These are phyloP conservation scores for Gliomastix tumulicola DNA, from an alignment of 2,329 filamentous ascomycete genomes.

Conservation along the genomic window DNA sequence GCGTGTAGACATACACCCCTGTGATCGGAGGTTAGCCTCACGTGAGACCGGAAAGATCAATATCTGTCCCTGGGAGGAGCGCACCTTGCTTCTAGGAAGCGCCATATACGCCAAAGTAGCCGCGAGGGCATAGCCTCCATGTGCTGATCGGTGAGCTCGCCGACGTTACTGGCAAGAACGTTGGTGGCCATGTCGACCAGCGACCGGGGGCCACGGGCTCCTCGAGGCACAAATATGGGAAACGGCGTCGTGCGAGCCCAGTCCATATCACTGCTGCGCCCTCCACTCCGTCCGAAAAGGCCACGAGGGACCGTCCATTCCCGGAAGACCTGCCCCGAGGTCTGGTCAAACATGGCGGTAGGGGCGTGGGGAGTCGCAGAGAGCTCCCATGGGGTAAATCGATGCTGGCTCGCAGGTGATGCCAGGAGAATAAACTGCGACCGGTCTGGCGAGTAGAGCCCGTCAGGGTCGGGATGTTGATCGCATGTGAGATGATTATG, in stretches of 20 bases:
- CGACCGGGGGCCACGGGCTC: slow-evolving; percentile 23
- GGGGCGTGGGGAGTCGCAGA: no score
- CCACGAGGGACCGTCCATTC: slow-evolving; percentile 24
- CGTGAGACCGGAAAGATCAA: neutral
- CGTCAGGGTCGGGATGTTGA: no score
- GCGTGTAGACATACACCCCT: slow-evolving; percentile 29
- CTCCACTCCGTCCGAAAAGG: slow-evolving; percentile 10
- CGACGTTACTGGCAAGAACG: slow-evolving; percentile 27
- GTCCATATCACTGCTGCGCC: no score
- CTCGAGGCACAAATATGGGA: slow-evolving; percentile 15
- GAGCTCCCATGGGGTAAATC: no score
- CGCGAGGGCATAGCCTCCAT: slow-evolving; percentile 24
- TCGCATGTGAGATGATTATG: no score
- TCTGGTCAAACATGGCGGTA: no score
- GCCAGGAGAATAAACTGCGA: no score
- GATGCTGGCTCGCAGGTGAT: no score
- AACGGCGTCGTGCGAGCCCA: slow-evolving; percentile 26
- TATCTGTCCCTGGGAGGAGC: slow-evolving; percentile 6
- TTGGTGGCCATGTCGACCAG: slow-evolving; percentile 30
- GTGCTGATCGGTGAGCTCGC: slow-evolving; percentile 21
- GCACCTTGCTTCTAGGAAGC: slow-evolving; percentile 29
- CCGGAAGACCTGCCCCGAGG: slow-evolving; percentile 28
- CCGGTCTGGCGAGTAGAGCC: no score
- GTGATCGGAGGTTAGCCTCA: slow-evolving; percentile 1
- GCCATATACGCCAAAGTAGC: slow-evolving; percentile 29